A percentile compares a stretch with the other conserved stretches of the same genome.
These are phyloP conservation scores for Copromyces sp. DNA, from an alignment of 495 filamentous ascomycete species.

Conservation along the genomic window DNA sequence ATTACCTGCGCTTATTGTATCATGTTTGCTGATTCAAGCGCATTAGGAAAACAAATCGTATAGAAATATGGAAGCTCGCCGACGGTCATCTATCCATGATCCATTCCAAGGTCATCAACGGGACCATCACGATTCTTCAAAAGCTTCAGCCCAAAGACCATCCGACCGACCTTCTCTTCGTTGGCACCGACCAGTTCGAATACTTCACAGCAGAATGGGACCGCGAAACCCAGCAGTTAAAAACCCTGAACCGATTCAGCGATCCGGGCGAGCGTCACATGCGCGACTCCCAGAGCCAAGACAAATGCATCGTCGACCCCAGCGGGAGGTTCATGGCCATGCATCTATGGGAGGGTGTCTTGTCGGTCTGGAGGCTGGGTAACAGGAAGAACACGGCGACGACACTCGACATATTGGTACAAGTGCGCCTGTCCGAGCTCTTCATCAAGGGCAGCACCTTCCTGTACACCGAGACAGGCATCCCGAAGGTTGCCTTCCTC, in stretches of 20 bases:
- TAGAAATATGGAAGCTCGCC: constrained; percentile 66
- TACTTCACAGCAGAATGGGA: constrained; percentile 91
- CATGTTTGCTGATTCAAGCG: not conserved
- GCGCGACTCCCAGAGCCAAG: constrained; percentile 63
- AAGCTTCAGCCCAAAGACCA: constrained; percentile 66
- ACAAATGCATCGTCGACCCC: constrained; percentile 75
- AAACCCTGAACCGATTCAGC: constrained; percentile 54
- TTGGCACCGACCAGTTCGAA: constrained; percentile 79
- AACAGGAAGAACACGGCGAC: constrained; percentile 44
- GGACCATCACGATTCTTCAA: constrained; percentile 75
- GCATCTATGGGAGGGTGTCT: constrained; percentile 80
- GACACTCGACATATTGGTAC: constrained; percentile 56
- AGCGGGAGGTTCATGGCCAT: constrained; percentile 70
- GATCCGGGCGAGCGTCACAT: constrained; percentile 73
- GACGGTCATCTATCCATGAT: constrained; percentile 33
- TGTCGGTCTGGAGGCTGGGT: constrained; percentile 55
- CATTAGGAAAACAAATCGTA: constrained; percentile 74
- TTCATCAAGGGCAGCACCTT: constrained; percentile 77
- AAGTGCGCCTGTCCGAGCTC: constrained; percentile 73
- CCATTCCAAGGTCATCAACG: constrained; percentile 63
- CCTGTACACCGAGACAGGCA: constrained; percentile 58
- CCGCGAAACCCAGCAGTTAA: constrained; percentile 44
- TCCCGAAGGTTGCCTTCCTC: constrained; percentile 72
- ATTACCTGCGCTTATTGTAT: constrained; percentile 1
- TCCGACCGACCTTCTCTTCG: constrained; percentile 75